These are phyloP conservation scores for Teratosphaeria gauchensis DNA, from an alignment of 2,329 filamentous ascomycete genomes.

Conservation along the genomic window DNA sequence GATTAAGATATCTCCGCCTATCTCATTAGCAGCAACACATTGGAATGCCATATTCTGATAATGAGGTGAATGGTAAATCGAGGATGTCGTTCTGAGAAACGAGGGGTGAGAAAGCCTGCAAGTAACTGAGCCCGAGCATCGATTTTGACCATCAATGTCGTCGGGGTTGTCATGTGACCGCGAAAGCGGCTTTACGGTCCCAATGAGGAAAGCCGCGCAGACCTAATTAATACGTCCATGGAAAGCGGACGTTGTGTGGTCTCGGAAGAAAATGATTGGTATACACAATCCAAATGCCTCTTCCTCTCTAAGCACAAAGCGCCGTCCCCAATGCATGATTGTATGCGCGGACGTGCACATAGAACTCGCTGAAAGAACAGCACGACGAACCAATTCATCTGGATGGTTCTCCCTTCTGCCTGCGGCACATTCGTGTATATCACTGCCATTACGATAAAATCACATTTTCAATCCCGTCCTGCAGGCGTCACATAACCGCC, in stretches of 20 bases:
- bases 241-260: background rate
- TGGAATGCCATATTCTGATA: no score
- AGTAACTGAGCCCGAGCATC: background rate
- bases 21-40: no score
- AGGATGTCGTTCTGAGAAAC: background rate
- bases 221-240: background rate
- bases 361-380: background rate
- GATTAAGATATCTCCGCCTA: no score
- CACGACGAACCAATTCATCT: background rate
- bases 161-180: background rate
- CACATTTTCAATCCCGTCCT: constrained; percentile 3
- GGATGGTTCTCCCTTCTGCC: background rate
- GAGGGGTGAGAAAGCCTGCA: background rate
- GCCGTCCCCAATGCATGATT: background rate
- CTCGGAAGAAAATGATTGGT: background rate
- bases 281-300: background rate
- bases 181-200: background rate
- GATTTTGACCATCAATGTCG: background rate
- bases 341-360: background rate
- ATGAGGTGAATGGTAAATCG: background rate
- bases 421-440: background rate
- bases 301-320: background rate
- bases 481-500: constrained; percentile 61
- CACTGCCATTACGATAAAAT: background rate
- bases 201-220: background rate